Evolutionary conservation across 140 eudicot genomes (phyloP).

Genomic region (Ambrosia hybrid): DNA sequence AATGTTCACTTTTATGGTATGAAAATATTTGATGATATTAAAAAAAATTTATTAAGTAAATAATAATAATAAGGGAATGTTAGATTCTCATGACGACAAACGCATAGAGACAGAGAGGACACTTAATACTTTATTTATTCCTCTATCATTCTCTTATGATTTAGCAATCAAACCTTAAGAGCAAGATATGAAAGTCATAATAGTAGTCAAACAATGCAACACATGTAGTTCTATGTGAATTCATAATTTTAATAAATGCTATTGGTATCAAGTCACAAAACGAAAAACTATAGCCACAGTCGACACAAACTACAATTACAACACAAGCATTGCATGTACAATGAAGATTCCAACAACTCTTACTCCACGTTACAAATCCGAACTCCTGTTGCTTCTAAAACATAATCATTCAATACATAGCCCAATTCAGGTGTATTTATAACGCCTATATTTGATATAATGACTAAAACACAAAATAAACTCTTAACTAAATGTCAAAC

Average conservation of each 20-base stretch:
- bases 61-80: background rate
- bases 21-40: no score
- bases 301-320: background rate
- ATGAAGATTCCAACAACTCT: no score
- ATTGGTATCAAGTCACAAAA: background rate
- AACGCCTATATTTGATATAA: background rate
- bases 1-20: no score
- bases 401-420: background rate
- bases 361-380: background rate
- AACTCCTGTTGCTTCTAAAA: background rate
- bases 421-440: background rate
- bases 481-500: no score
- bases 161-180: constrained; percentile 5
- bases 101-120: background rate
- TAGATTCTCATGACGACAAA: background rate
- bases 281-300: background rate
- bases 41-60: no score
- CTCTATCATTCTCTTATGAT: background rate
- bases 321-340: no score
- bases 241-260: no score
- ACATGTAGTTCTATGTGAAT: no score
- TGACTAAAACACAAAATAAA: background rate
- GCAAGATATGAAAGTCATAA: background rate
- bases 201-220: background rate
- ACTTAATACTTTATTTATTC: background rate